phyloP scores from a whole-genome alignment of 179 eudicot genomes.

The Carnegiea gigantea region DNA sequence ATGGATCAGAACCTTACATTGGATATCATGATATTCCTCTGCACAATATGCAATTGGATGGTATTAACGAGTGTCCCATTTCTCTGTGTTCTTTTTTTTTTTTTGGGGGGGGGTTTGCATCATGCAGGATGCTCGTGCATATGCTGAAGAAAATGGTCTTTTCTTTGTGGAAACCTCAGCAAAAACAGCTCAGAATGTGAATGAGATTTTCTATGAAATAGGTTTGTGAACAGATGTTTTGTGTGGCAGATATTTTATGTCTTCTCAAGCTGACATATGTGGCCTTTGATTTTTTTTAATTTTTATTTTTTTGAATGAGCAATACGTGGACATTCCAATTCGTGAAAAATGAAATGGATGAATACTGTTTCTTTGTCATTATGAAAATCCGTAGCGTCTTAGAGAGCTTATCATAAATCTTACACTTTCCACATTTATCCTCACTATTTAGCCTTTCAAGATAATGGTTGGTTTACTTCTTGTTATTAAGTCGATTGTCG shows the following conservation, averaged over 20 bases:
- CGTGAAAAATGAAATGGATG: background rate
- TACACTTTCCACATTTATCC: background rate
- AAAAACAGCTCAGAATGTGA: constrained; percentile 83
- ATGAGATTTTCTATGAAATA: constrained; percentile 83
- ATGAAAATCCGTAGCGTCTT: background rate
- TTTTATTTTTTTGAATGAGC: background rate
- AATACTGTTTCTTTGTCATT: too few species aligned
- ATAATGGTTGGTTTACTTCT: background rate
- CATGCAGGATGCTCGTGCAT: constrained; percentile 77
- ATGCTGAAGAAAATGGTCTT: constrained; percentile 94
- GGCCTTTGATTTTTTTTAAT: background rate
- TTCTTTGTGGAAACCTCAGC: constrained; percentile 96
- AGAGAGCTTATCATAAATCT: background rate
- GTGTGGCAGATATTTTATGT: background rate
- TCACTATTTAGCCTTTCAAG: background rate
- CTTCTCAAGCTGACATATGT: background rate
- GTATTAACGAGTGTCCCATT: background rate
- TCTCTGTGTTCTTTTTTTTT: background rate
- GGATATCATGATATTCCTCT: background rate
- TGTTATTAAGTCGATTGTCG: background rate
- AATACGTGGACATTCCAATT: background rate
- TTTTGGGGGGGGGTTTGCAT: background rate
- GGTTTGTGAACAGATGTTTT: constrained; percentile 39
- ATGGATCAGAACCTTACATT: too few species aligned
- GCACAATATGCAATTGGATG: background rate